Evolutionary conservation across 1,139 yeast genomes (phyloP).

Genomic region (Sugiyamaella grinbergsii): DNA sequence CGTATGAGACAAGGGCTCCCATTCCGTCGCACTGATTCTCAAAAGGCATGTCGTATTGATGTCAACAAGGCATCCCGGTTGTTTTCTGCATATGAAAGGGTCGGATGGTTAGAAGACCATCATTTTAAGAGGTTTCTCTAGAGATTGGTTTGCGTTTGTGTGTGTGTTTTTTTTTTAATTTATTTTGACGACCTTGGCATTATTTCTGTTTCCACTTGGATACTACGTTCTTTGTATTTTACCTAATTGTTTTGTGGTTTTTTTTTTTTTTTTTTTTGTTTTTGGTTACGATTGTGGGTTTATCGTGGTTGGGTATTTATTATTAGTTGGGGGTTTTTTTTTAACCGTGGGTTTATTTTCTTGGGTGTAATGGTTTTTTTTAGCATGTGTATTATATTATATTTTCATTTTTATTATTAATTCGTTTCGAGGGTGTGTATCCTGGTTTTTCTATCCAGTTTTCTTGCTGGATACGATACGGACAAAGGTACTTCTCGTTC

Average conservation of each 20-base stretch:
- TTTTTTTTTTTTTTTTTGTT: conserved; percentile 1
- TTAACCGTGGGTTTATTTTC: conserved; percentile 13
- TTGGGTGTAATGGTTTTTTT: conserved; percentile 13
- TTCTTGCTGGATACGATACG: no score
- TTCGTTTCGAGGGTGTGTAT: no score
- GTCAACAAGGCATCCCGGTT: conserved; percentile 94
- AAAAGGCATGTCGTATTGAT: conserved; percentile 95
- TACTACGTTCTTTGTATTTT: no score
- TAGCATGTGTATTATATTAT: conserved; percentile 18
- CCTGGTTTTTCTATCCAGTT: no score
- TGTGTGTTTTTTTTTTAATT: conserved; percentile 15
- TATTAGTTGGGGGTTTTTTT: conserved; percentile 11
- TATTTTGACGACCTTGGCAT: conserved; percentile 14
- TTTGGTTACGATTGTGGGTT: conserved; percentile 8
- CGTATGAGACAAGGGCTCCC: conserved; percentile 74
- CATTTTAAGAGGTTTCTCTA: conserved; percentile 60
- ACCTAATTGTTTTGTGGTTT: neutral
- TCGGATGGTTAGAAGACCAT: conserved; percentile 89
- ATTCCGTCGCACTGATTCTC: conserved; percentile 96
- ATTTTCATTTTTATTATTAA: neutral
- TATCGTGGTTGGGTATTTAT: conserved; percentile 11
- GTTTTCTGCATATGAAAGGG: conserved; percentile 90
- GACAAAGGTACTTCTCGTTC: no score
- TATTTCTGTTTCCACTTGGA: conserved; percentile 8
- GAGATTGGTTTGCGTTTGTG: neutral